phyloP scores from a whole-genome alignment of 129 eudicot species.

The Dittrichia graveolens region DNA sequence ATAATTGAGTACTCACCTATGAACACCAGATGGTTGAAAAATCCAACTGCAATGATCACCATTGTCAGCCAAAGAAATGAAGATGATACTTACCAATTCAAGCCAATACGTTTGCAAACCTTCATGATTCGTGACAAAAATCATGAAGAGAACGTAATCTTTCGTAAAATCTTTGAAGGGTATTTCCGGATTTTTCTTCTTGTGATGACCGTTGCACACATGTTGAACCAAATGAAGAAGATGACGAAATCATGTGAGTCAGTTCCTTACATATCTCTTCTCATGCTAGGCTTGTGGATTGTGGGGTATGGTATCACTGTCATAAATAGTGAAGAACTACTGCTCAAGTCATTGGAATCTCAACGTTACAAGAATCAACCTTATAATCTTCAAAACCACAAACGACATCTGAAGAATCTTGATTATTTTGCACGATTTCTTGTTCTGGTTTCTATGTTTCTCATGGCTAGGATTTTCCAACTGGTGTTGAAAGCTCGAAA shows the following conservation, averaged over 20 bases:
- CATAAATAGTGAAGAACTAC: slow-evolving; percentile 8
- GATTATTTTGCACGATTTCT: slow-evolving; percentile 32
- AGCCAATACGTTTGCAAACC: slow-evolving; percentile 24
- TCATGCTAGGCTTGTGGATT: slow-evolving; percentile 23
- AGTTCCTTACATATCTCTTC: slow-evolving; percentile 33
- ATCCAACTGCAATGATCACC: slow-evolving; percentile 44
- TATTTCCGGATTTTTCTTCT: slow-evolving; percentile 36
- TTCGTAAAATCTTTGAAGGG: slow-evolving; percentile 38
- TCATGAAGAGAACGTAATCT: slow-evolving; percentile 30
- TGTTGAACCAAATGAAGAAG: slow-evolving; percentile 32
- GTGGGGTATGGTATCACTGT: slow-evolving; percentile 27
- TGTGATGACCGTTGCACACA: slow-evolving; percentile 8
- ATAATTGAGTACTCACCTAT: slow-evolving; percentile 32
- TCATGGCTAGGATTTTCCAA: slow-evolving; percentile 27
- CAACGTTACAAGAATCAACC: slow-evolving; percentile 18
- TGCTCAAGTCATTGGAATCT: slow-evolving; percentile 28
- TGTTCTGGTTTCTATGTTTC: slow-evolving; percentile 31
- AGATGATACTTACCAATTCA: slow-evolving; percentile 30
- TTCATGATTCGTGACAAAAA: slow-evolving; percentile 27
- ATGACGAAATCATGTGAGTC: slow-evolving; percentile 23
- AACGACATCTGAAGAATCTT: slow-evolving; percentile 17
- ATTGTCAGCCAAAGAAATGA: slow-evolving; percentile 42
- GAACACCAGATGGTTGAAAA: slow-evolving; percentile 40
- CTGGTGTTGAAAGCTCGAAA: slow-evolving; percentile 34
- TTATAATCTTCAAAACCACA: slow-evolving; percentile 29